Evolutionary conservation across 305 asterid species (phyloP).

Genomic region (Rubia occidens): DNA sequence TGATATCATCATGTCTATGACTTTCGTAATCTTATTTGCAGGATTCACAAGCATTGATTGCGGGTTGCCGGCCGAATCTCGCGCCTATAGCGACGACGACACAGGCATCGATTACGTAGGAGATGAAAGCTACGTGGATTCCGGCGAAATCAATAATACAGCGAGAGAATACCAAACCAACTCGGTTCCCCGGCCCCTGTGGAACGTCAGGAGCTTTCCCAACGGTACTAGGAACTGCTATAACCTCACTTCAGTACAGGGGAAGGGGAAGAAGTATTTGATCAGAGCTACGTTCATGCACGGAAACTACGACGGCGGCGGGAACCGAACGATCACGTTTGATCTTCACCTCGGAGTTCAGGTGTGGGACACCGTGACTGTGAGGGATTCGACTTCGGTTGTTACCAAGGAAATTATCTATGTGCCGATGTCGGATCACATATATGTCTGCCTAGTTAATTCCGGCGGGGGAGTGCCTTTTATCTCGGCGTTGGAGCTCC

Average conservation of each 20-base stretch:
- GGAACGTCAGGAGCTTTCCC: slow-evolving; percentile 25
- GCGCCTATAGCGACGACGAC: background rate
- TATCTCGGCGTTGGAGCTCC: slow-evolving; percentile 30
- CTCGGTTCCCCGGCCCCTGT: background rate
- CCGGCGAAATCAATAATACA: slow-evolving; percentile 11
- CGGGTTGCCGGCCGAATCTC: slow-evolving; percentile 11
- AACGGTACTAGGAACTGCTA: slow-evolving; percentile 28
- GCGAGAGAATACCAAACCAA: background rate
- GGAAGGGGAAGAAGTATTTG: slow-evolving; percentile 14
- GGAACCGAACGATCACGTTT: slow-evolving; percentile 15
- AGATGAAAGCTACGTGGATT: slow-evolving; percentile 16
- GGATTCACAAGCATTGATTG: slow-evolving; percentile 31
- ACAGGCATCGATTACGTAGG: slow-evolving; percentile 15
- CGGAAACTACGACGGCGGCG: slow-evolving; percentile 28
- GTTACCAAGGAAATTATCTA: slow-evolving; percentile 21
- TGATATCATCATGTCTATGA: too few species aligned
- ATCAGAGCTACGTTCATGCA: slow-evolving; percentile 28
- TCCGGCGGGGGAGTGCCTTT: slow-evolving; percentile 28
- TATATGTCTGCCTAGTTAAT: slow-evolving; percentile 31
- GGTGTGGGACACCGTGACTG: slow-evolving; percentile 15
- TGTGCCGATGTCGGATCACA: slow-evolving; percentile 15
- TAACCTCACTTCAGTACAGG: slow-evolving; percentile 12
- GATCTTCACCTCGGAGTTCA: slow-evolving; percentile 31
- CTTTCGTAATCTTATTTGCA: too few species aligned
- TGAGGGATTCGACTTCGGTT: background rate